Evolutionary conservation across 441 rosid species (phyloP).

Genomic region (Adansonia madagascariensis): DNA sequence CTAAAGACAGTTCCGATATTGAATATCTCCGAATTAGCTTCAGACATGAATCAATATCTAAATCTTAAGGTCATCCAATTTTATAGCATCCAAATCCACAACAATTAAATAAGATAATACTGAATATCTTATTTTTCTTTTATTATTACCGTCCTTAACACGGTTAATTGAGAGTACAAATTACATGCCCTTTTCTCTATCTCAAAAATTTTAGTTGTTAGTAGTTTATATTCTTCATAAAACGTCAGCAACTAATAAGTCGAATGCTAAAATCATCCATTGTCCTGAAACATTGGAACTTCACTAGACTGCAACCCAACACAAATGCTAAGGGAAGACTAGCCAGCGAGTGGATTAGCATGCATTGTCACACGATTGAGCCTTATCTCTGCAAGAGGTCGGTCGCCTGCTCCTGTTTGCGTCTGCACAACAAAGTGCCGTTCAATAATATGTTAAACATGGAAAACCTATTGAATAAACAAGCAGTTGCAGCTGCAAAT

Average conservation of each 20-base stretch:
- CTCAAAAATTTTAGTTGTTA: not conserved
- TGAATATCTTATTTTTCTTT: not conserved
- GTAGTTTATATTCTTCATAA: not conserved
- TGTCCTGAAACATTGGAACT: not conserved
- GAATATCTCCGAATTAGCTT: not conserved
- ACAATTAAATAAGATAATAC: not conserved
- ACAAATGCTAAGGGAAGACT: conserved; percentile 23
- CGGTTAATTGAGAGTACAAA: not conserved
- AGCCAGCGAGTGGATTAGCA: conserved; percentile 95
- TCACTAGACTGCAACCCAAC: conserved; percentile 1
- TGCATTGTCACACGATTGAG: conserved; percentile 90
- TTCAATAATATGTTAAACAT: not conserved
- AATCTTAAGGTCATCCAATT: not conserved
- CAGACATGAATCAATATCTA: not conserved
- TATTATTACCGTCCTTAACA: not conserved
- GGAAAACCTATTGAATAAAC: not conserved
- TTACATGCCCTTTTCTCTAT: not conserved
- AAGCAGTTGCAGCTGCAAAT: not conserved
- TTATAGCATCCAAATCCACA: not conserved
- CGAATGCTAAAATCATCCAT: not conserved
- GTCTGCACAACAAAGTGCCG: conserved; percentile 54
- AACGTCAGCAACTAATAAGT: not conserved
- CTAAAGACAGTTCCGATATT: no score
- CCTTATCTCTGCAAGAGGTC: conserved; percentile 96
- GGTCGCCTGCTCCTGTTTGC: conserved; percentile 82